Evolutionary conservation across 1,284 basidiomycete species (phyloP), one percentile per base, ranked within the genome.

Genomic region (Stereum hirsutum): DNA sequence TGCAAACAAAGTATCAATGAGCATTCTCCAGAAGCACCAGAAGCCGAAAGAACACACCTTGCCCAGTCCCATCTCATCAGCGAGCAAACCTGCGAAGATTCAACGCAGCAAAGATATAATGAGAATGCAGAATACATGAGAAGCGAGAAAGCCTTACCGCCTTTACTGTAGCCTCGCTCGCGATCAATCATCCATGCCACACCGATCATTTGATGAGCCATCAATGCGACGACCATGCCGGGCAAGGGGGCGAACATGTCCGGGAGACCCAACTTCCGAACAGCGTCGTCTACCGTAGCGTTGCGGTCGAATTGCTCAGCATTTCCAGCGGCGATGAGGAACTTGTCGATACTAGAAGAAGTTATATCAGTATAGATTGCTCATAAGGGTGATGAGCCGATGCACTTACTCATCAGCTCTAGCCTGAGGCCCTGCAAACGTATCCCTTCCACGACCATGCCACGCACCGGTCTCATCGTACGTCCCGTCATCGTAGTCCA

Each of bases 41-140:
- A 25, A 24, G 15, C 25, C 8, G 17, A 34, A 11, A 41, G 14
- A 39, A 24, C 60, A n/a, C 31, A 68, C 65, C 64, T 74, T 74
- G 27, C 75, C 74, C 11, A 78, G 64, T 38, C 75, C 76, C 76
- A 79, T 78, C 50, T 93, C 89, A 55, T 94, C 89, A 4, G 78
- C 82, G 10, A 90, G 61, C 51, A 79, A 81, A 23, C 86, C n/a
- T n/a, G n/a, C n/a, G n/a, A n/a, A n/a, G n/a, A n/a, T n/a, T n/a
- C n/a, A n/a, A n/a, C n/a, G n/a, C n/a, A n/a, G n/a, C n/a, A n/a
- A n/a, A n/a, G n/a, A n/a, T n/a, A n/a, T n/a, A n/a, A n/a, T n/a
- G n/a, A n/a, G n/a, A n/a, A n/a, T n/a, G n/a, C n/a, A n/a, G n/a
- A n/a, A n/a, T n/a, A n/a, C n/a, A n/a, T n/a, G n/a, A n/a, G n/a